These are phyloP conservation scores for Rutstroemia sp. DNA, from an alignment of 2,329 filamentous ascomycete genomes.

Conservation along the genomic window DNA sequence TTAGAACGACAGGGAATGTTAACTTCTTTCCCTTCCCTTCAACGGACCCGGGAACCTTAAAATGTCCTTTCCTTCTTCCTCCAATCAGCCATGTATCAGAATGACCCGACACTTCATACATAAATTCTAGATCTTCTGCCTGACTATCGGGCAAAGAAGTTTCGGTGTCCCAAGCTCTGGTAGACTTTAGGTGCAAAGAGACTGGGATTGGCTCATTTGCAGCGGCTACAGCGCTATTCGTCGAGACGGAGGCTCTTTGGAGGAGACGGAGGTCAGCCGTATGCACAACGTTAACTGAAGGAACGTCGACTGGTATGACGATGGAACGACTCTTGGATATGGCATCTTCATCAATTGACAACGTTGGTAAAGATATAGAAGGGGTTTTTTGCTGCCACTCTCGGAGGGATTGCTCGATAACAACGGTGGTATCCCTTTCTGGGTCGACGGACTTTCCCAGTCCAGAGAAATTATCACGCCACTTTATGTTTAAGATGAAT, in stretches of 20 bases:
- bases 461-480: slow-evolving; percentile 43
- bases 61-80: slow-evolving; percentile 72
- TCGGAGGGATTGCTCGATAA: slow-evolving; percentile 21
- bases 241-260: slow-evolving; percentile 28
- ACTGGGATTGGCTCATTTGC: slow-evolving; percentile 60
- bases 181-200: slow-evolving; percentile 55
- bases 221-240: slow-evolving; percentile 37
- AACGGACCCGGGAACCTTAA: slow-evolving; percentile 48
- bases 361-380: slow-evolving; percentile 19
- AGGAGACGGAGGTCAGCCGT: slow-evolving; percentile 61
- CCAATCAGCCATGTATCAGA: slow-evolving; percentile 79
- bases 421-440: slow-evolving; percentile 21
- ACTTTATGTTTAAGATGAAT: slow-evolving; percentile 39
- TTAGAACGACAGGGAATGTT: slow-evolving; percentile 62
- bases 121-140: slow-evolving; percentile 56
- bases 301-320: slow-evolving; percentile 83
- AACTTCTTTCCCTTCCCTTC: slow-evolving; percentile 37
- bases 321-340: slow-evolving; percentile 53
- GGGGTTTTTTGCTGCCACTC: slow-evolving; percentile 21
- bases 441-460: slow-evolving; percentile 33
- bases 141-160: slow-evolving; percentile 14
- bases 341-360: slow-evolving; percentile 18
- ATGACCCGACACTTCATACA: slow-evolving; percentile 72
- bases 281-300: slow-evolving; percentile 73
- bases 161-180: slow-evolving; percentile 51